Evolutionary conservation across 495 filamentous ascomycete species (phyloP), one percentile per base, ranked within the genome.

Genomic region (Hyaloscypha finlandica): DNA sequence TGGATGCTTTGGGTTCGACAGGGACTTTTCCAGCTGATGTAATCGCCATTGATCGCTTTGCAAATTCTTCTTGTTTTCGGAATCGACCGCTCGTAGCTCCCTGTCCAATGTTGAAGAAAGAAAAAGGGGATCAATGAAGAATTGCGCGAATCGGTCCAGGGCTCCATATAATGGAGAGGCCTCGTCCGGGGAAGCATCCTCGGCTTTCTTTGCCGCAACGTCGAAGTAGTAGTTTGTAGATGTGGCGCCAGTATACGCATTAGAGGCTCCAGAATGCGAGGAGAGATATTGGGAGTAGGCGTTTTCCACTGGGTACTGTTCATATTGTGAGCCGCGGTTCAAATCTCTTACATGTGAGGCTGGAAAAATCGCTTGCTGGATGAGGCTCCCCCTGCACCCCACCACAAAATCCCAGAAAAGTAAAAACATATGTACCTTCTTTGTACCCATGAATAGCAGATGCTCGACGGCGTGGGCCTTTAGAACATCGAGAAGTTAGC

Each of bases 141-240:
- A 99, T 78, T 99, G 95, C 42, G 96, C 92, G 77, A 99, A 99
- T 31, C 94, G 87, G 76, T 99, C 95, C 53, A 99, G 81, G 12
- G 92, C 96, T 11, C 94, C 96, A 73, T 92, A 90, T 12, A 99
- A 78, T 12, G 94, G 92, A 8, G 92, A 91, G 19, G 67, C 19
- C 65, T 86, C 79, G 57, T 81, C 78, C 29, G 51, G 5, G 1
- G 31, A 42, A 3, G 69, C 60, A 63, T 82, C 83, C 71, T 85
- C 83, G 70, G 77, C 80, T 70, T 84, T 79, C 74, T 90, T 80
- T 77, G 94, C 91, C 1, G 92, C 91, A 58, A 98, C 89, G 72
- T 99, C 95, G 74, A 98, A 99, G 79, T 92, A 97, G 77, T 97
- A 99, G 78, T 98, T 98, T 52, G 96, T 99, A 66, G 93, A 94